These are phyloP conservation scores for Naganishia kalamii DNA, from an alignment of 768 basidiomycete genomes.

Conservation along the genomic window DNA sequence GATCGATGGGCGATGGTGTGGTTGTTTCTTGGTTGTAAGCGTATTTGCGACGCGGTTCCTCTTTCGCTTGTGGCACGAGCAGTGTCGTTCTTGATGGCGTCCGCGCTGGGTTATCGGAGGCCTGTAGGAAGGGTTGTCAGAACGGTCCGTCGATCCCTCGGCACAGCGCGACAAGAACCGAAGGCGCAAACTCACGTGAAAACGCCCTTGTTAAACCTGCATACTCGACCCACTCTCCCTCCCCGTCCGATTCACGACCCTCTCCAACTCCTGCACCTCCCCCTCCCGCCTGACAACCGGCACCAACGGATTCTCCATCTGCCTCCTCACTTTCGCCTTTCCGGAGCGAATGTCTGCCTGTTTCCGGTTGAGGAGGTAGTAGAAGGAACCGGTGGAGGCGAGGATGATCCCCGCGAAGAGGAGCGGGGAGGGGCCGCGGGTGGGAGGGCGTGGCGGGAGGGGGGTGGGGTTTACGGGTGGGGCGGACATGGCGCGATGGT, in stretches of 20 bases:
- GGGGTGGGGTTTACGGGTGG: conserved; percentile 3
- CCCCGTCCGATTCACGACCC: neutral
- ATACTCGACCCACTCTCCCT: too few species aligned
- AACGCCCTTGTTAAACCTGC: too few species aligned
- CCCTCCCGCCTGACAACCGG: neutral
- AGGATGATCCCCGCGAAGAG: conserved; percentile 1
- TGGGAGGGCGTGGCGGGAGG: neutral
- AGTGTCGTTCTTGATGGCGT: too few species aligned
- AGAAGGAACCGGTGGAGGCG: conserved; percentile 3
- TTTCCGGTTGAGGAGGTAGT: conserved; percentile 8
- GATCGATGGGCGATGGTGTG: too few species aligned
- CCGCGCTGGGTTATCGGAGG: too few species aligned
- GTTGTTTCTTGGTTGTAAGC: too few species aligned
- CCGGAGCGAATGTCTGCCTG: conserved; percentile 2
- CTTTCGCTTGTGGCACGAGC: too few species aligned
- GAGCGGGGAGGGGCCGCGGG: neutral
- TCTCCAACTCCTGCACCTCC: conserved; percentile 6
- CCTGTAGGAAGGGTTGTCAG: too few species aligned
- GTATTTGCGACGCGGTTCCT: too few species aligned
- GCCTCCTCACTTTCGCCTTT: neutral
- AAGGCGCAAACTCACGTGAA: too few species aligned
- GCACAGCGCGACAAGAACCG: too few species aligned
- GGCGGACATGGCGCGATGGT: neutral
- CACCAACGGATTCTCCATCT: conserved; percentile 11
- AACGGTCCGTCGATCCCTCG: too few species aligned